Percentiles rank a stretch among this genome's conserved stretches.
phyloP scores from a whole-genome alignment of 768 basidiomycete genomes.

The Termitomyces heimii region DNA sequence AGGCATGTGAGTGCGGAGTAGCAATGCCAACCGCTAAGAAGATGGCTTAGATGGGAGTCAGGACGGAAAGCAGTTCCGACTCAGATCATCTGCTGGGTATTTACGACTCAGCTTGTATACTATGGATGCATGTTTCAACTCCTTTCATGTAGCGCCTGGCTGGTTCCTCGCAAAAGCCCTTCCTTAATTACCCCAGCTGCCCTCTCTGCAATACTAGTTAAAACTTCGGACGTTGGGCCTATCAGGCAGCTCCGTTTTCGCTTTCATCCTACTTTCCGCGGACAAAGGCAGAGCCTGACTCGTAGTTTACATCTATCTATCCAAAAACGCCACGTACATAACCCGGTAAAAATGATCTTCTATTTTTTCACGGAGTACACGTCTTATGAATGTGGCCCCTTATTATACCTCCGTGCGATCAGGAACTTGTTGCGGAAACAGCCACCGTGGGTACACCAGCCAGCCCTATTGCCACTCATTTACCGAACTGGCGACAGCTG shows the following conservation, averaged over 20 bases:
- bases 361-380: constrained; percentile 13
- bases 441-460: background rate
- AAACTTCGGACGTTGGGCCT: background rate
- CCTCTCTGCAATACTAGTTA: constrained; percentile 10
- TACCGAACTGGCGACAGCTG: background rate
- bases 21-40: constrained; percentile 3
- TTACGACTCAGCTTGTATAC: too few species aligned
- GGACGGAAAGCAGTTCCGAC: constrained; percentile 28
- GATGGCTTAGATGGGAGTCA: constrained; percentile 14
- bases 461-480: background rate
- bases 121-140: constrained; percentile 12
- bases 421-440: constrained; percentile 8
- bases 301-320: constrained; percentile 9
- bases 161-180: constrained; percentile 1
- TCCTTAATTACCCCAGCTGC: constrained; percentile 4
- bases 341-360: background rate
- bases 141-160: background rate
- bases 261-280: constrained; percentile 7
- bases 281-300: constrained; percentile 10
- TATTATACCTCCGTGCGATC: constrained; percentile 19
- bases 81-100: too few species aligned
- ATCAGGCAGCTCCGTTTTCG: background rate
- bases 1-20: constrained; percentile 22
- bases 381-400: constrained; percentile 9
- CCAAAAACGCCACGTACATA: background rate